Conservation (phyloP, 768 basidiomycete genomes). For the Panus rudis region DNA sequence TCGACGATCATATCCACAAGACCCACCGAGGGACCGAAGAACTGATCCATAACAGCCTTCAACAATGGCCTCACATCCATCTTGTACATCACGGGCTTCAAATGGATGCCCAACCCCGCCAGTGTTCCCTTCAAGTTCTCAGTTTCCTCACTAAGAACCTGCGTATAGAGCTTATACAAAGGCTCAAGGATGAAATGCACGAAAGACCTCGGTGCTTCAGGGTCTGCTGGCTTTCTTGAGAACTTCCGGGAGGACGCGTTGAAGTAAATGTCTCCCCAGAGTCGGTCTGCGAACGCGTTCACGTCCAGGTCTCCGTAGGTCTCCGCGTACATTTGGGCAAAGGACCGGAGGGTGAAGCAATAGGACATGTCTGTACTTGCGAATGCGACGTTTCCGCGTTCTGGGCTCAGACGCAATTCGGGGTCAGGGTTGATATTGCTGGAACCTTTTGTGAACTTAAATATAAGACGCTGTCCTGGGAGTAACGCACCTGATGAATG, state of each 20-base stretch:
- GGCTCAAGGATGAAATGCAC: slow-evolving; percentile 96
- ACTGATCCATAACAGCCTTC: slow-evolving; percentile 90
- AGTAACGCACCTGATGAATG: slow-evolving; percentile 71
- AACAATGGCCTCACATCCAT: slow-evolving; percentile 96
- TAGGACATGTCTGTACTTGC: slow-evolving; percentile 96
- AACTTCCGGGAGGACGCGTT: slow-evolving; percentile 82
- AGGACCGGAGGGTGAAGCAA: slow-evolving; percentile 93
- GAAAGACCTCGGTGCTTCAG: slow-evolving; percentile 77
- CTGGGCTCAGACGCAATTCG: slow-evolving; percentile 82
- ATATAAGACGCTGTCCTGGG: not conserved
- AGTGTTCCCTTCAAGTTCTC: slow-evolving; percentile 82
- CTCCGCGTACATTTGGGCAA: slow-evolving; percentile 94
- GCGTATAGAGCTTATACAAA: slow-evolving; percentile 93
- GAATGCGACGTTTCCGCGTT: slow-evolving; percentile 94
- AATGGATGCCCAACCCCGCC: slow-evolving; percentile 63
- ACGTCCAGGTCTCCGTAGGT: slow-evolving; percentile 84
- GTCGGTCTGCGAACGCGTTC: slow-evolving; percentile 76
- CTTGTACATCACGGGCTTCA: slow-evolving; percentile 94
- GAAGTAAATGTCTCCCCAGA: slow-evolving; percentile 99
- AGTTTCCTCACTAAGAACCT: slow-evolving; percentile 91
- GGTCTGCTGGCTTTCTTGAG: slow-evolving; percentile 74
- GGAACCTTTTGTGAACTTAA: not conserved
- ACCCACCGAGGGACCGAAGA: slow-evolving; percentile 88
- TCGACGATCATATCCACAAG: slow-evolving; percentile 89
- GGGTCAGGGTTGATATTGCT: slow-evolving; percentile 87